Base-by-base conservation (phyloP, 176 grass and related monocot genomes). In the Poa annua region DNA sequence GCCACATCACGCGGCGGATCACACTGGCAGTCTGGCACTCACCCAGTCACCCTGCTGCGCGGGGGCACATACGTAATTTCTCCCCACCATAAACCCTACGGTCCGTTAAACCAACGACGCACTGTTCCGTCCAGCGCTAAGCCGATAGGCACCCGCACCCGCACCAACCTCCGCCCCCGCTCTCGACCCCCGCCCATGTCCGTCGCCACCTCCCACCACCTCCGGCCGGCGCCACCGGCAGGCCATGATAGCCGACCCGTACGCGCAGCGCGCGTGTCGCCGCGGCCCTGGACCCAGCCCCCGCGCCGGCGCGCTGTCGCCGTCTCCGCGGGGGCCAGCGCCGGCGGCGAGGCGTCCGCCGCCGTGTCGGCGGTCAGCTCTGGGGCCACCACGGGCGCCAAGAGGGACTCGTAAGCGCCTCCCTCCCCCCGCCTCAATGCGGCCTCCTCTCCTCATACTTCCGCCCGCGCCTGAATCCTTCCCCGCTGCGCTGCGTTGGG, bases 351-450 rank as follows among this genome's bases (percentile, higher is more conserved):
- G 41, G 53, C 39, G 7, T 34, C 76, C 29, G 77, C 71, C 44
- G 44, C 83, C 5, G 78, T 77, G 17, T 1, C 83, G 19, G 22
- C 25, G 19, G 73, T 81, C 25, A 82, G 49, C 64, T 5, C 49
- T 4, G 57, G 17, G 13, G 12, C 67, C 14, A 20, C 83, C 52
- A 64, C 72, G 9, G 15, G 15, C 65, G 44, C 84, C 36, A 38
- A 39, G 41, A 82, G 88, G 66, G 88, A 90, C 79, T 33, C 21
- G 88, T 90, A 82, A 83, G 84, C 20, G 73, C 20, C 8, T 29
- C 35, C n/a, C 8, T 8, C 38, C 14, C 34, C 24, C 74, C 55
- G 4, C 53, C 54, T 2, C 36, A 73, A 49, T 74, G 65, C 11
- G 1, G 55, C 8, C 11, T 71, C 62, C 1, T n/a, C 33, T 25